These are phyloP conservation scores for Naganishia albida DNA, from an alignment of 1,284 basidiomycete species.

Conservation along the genomic window DNA sequence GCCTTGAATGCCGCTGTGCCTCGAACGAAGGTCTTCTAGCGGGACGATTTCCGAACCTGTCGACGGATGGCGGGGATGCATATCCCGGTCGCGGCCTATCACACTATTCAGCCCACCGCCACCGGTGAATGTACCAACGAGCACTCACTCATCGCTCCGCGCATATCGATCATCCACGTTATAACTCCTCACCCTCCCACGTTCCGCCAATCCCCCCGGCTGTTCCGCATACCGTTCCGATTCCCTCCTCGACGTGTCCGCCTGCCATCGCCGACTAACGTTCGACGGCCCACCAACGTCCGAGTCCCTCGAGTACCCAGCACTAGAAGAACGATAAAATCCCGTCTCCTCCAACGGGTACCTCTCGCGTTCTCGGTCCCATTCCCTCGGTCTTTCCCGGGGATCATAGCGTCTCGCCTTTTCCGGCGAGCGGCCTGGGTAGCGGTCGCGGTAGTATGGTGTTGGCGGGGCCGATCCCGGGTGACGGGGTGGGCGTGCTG, in stretches of 20 bases:
- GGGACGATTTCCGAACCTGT: neutral
- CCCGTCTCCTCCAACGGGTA: slow-evolving; percentile 13
- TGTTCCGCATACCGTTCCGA: neutral
- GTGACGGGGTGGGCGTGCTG: neutral
- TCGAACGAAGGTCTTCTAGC: neutral
- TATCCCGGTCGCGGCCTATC: neutral
- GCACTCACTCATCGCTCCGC: neutral
- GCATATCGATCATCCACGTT: neutral
- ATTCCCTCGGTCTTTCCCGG: slow-evolving; percentile 8
- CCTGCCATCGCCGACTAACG: too few relatives aligned
- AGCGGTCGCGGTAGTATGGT: slow-evolving; percentile 14
- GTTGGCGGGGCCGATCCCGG: slow-evolving; percentile 7
- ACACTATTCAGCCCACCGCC: neutral
- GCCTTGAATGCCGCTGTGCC: neutral
- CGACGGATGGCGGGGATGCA: neutral
- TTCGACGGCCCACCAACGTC: too few relatives aligned
- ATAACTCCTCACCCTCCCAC: slow-evolving; percentile 3
- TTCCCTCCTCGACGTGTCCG: neutral
- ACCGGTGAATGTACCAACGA: neutral
- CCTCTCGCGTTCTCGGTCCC: slow-evolving; percentile 17
- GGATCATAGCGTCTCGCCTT: neutral
- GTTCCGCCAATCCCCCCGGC: neutral
- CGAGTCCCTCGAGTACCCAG: neutral
- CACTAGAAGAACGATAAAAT: neutral
- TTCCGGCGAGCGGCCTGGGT: slow-evolving; percentile 1